These are phyloP conservation scores for Dactylellina parvicollis DNA, from an alignment of 2,329 filamentous ascomycete species.

Conservation along the genomic window DNA sequence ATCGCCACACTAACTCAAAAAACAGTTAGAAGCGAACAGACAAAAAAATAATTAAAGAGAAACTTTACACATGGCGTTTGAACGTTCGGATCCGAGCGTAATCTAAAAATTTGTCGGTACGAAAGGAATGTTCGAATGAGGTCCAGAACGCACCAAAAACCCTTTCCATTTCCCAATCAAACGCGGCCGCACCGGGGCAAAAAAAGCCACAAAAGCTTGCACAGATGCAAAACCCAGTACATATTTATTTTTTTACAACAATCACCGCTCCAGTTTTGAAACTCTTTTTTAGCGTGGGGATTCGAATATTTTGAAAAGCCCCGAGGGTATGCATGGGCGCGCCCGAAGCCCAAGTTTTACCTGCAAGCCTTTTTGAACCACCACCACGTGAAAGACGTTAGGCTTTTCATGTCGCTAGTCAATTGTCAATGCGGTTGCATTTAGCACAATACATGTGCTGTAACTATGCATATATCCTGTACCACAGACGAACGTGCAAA, in stretches of 20 bases:
- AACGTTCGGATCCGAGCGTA: background rate
- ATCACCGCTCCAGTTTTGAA: too few relatives aligned
- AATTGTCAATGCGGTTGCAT: background rate
- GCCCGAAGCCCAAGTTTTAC: background rate
- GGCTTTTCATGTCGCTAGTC: background rate
- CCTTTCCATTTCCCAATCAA: background rate
- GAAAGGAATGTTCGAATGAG: background rate
- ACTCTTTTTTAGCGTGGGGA: too few relatives aligned
- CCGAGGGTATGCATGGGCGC: too few relatives aligned
- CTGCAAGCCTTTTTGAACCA: background rate
- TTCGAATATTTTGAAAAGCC: too few relatives aligned
- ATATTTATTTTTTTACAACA: too few relatives aligned
- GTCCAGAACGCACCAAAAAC: background rate
- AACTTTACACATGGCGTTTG: too few relatives aligned
- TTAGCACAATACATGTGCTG: background rate
- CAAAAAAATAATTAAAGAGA: too few relatives aligned
- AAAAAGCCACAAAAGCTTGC: background rate
- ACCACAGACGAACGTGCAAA: too few relatives aligned
- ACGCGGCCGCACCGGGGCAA: background rate
- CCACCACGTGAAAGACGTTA: background rate
- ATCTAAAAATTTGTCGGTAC: too few relatives aligned
- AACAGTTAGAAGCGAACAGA: background rate
- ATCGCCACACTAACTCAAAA: background rate
- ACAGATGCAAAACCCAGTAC: too few relatives aligned
- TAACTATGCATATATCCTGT: too few relatives aligned